These are phyloP conservation scores for Eimeria praecox DNA, from an alignment of 169 alveolate genomes.

Conservation along the genomic window DNA sequence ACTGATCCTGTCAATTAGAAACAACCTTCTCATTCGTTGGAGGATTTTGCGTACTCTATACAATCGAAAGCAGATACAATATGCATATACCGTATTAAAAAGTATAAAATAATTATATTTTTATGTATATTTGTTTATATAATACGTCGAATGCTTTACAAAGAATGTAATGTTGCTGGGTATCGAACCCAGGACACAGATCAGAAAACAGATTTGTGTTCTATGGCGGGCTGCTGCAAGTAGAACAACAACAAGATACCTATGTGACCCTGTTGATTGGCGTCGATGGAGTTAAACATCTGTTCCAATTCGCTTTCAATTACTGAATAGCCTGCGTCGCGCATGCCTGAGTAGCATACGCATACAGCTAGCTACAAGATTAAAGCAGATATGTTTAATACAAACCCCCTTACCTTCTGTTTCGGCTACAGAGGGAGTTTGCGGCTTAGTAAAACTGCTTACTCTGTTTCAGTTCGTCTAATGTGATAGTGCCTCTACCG, in stretches of 20 bases:
- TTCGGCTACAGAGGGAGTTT: not conserved
- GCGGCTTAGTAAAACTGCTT: not conserved
- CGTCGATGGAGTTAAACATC: slow-evolving; percentile 65
- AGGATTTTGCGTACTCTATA: no score
- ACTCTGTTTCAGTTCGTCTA: slow-evolving; percentile 82
- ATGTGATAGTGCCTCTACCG: slow-evolving; percentile 83
- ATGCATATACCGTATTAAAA: not conserved
- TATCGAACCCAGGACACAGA: no score
- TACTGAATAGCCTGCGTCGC: slow-evolving; percentile 52
- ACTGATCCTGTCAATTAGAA: no score
- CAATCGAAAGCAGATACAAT: not conserved
- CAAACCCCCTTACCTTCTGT: no score
- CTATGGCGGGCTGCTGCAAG: not conserved
- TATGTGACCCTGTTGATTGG: slow-evolving; percentile 35
- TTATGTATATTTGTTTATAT: no score
- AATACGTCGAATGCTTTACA: no score
- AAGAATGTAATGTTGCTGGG: no score
- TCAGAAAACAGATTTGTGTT: no score
- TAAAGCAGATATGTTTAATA: not conserved
- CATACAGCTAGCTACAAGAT: not conserved
- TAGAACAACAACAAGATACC: not conserved
- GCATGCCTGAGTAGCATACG: slow-evolving; percentile 32
- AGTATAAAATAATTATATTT: no score
- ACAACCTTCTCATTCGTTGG: no score
- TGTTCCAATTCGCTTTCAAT: slow-evolving; percentile 59